Conservation (phyloP, 1,284 basidiomycete genomes). For the Rhizoctonia solani region DNA sequence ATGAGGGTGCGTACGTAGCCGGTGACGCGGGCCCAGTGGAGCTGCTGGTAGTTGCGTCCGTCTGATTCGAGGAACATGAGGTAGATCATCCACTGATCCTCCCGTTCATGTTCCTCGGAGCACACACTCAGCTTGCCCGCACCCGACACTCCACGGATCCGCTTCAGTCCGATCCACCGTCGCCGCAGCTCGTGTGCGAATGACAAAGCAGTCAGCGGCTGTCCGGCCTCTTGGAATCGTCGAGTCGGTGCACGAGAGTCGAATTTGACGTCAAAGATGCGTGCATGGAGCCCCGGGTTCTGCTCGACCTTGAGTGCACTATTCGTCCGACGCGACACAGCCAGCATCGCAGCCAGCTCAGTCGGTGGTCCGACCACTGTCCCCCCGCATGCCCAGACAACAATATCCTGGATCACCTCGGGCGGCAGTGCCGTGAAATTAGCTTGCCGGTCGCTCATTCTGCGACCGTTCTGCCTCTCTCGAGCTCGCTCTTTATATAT, state of each 20-base stretch:
- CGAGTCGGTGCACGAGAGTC: slow-evolving; percentile 45
- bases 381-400: slow-evolving; percentile 40
- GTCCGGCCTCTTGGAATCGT: slow-evolving; percentile 38
- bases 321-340: slow-evolving; percentile 43
- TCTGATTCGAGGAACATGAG: slow-evolving; percentile 51
- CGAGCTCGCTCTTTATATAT: too few species aligned
- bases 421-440: slow-evolving; percentile 43
- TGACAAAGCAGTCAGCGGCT: slow-evolving; percentile 38
- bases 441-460: too few species aligned
- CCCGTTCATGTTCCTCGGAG: slow-evolving; percentile 25
- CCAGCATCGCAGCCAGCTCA: slow-evolving; percentile 41
- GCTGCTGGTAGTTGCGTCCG: slow-evolving; percentile 46
- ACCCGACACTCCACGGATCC: slow-evolving; percentile 36
- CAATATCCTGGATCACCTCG: slow-evolving; percentile 46
- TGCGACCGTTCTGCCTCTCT: too few species aligned
- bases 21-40: slow-evolving; percentile 40
- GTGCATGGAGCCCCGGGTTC: slow-evolving; percentile 47
- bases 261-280: slow-evolving; percentile 46
- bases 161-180: slow-evolving; percentile 42
- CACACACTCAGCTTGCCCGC: not conserved
- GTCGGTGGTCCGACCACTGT: slow-evolving; percentile 33
- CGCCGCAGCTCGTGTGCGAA: slow-evolving; percentile 44
- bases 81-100: slow-evolving; percentile 49
- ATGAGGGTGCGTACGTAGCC: slow-evolving; percentile 45
- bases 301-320: slow-evolving; percentile 37